A percentile compares a stretch with the other conserved stretches of the same genome.
Conservation (phyloP, 306 rosid species). For the Dalbergia cochinchinensis region DNA sequence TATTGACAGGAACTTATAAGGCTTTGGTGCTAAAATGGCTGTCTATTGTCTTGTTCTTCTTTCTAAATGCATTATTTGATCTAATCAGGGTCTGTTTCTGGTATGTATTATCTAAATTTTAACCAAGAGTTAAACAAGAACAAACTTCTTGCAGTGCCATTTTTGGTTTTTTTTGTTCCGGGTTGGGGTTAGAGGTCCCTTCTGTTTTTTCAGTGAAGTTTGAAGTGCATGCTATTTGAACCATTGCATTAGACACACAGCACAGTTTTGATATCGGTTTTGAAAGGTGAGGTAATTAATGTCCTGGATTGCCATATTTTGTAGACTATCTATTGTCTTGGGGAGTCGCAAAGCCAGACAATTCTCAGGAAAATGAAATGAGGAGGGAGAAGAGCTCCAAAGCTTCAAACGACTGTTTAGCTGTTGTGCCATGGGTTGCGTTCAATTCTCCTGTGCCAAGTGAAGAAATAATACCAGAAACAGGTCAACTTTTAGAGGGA, state of each 20-base stretch:
- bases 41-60: neutral
- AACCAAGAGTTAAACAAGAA: neutral
- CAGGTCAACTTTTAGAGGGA: slow-evolving; percentile 37
- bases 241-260: neutral
- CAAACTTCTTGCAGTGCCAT: neutral
- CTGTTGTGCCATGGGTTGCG: slow-evolving; percentile 61
- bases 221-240: no score
- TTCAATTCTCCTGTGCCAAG: slow-evolving; percentile 27
- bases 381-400: slow-evolving; percentile 43
- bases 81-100: neutral
- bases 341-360: slow-evolving; percentile 34
- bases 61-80: neutral
- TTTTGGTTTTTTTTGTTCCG: no score
- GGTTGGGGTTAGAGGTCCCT: no score
- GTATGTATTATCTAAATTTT: neutral
- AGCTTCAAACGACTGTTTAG: slow-evolving; percentile 46
- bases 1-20: neutral
- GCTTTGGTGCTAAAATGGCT: neutral
- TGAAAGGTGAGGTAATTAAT: slow-evolving; percentile 4
- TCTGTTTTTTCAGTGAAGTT: no score
- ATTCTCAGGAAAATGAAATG: slow-evolving; percentile 30
- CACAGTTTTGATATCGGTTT: neutral
- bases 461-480: slow-evolving; percentile 30
- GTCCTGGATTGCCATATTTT: neutral
- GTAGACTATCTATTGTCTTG: slow-evolving; percentile 41